These are phyloP conservation scores for Septoria linicola DNA, from an alignment of 2,329 filamentous ascomycete species.

Conservation along the genomic window DNA sequence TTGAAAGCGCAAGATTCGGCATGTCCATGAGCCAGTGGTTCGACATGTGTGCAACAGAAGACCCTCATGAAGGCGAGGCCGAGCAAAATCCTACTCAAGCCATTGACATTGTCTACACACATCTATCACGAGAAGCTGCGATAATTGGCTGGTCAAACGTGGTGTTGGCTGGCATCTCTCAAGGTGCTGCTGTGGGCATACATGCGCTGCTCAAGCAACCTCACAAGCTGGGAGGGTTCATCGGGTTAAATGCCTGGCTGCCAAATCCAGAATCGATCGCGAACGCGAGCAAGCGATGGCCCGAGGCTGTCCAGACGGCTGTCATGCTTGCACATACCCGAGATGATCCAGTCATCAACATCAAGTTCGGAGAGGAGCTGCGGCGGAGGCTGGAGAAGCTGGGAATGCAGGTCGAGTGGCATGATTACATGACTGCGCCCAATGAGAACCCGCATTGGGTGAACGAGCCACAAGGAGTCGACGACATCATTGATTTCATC, in stretches of 20 bases:
- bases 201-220: conserved; percentile 22
- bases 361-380: conserved; percentile 25
- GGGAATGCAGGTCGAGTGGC: conserved; percentile 24
- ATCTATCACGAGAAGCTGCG: conserved; percentile 19
- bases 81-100: conserved; percentile 17
- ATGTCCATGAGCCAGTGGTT: conserved; percentile 42
- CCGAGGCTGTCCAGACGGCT: conserved; percentile 20
- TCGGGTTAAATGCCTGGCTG: conserved; percentile 28
- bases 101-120: conserved; percentile 15
- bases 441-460: conserved; percentile 26
- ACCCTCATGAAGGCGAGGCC: conserved; percentile 31
- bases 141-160: conserved; percentile 24
- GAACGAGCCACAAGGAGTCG: conserved; percentile 26
- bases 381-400: conserved; percentile 12
- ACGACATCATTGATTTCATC: conserved; percentile 23
- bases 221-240: conserved; percentile 22
- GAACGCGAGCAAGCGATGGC: background rate
- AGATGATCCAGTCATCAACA: conserved; percentile 24
- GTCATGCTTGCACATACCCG: conserved; percentile 23
- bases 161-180: conserved; percentile 29
- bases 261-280: conserved; percentile 12
- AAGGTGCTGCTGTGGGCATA: conserved; percentile 27
- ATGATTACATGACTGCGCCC: conserved; percentile 15
- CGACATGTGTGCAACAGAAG: conserved; percentile 37
- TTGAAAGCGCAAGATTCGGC: conserved; percentile 30